Conservation (phyloP, 2,329 filamentous ascomycete species). For the Alternaria brassicae region DNA sequence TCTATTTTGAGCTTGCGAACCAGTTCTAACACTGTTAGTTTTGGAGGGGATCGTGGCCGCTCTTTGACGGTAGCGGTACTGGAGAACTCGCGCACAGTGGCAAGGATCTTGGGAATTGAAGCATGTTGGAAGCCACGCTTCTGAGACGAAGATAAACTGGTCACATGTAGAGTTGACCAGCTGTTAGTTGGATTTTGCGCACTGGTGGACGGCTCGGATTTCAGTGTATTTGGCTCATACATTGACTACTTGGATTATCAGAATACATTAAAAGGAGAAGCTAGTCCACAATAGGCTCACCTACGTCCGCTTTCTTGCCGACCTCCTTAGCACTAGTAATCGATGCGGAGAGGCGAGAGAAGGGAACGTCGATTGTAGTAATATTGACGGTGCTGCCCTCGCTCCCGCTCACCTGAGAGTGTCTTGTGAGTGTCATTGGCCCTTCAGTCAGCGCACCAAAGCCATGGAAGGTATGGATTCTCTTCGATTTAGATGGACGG, state of each 20-base stretch:
- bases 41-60: conserved; percentile 5
- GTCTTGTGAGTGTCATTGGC: conserved; percentile 51
- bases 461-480: conserved; percentile 33
- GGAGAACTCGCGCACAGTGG: background rate
- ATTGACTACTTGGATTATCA: conserved; percentile 15
- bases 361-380: conserved; percentile 60
- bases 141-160: background rate
- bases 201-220: background rate
- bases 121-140: background rate
- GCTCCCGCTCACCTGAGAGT: background rate
- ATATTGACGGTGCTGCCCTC: conserved; percentile 18
- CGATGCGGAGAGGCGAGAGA: conserved; percentile 45
- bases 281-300: conserved; percentile 17
- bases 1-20: background rate
- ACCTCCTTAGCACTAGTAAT: background rate
- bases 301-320: conserved; percentile 11
- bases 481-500: background rate
- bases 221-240: conserved; percentile 3
- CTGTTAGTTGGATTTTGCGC: background rate
- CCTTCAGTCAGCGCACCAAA: conserved; percentile 71
- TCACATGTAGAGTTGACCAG: background rate
- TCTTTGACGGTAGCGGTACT: background rate
- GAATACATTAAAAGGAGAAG: conserved; percentile 1
- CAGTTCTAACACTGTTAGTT: background rate
- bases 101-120: background rate